Evolutionary conservation across 2,329 filamentous ascomycete genomes (phyloP), one percentile per base, ranked within the genome.

Genomic region (Stagonosporopsis tanaceti): DNA sequence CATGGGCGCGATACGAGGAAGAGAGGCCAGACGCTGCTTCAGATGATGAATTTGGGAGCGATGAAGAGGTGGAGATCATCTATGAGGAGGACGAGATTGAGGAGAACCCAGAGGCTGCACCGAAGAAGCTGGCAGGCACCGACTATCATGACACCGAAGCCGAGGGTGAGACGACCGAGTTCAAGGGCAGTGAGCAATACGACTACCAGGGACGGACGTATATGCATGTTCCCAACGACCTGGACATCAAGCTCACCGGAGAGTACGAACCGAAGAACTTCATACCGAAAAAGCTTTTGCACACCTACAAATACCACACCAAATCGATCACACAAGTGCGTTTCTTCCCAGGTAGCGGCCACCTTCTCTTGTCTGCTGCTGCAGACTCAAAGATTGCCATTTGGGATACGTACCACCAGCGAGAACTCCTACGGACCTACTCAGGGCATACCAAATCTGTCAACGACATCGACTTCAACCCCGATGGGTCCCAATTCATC

Each of bases 181-280:
- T 98, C 78, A 90, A 97, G 71, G 95, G 93, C 61, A 84, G 85
- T 38, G 83, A 91, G 72, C 82, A 95, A 78, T 89, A 88, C 81
- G 95, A 99, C 76, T 99, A 99, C 80, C 91, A 96, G 75, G 95
- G 95, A 45, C 85, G 95, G 64, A 96, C 94, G 32, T 99, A 97
- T 76, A 97, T 99, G 94, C 95, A 99, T 78, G 84, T 98, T 42
- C 95, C 95, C 3, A 93, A 92, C 55, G 75, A 77, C 44, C 62
- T 77, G 32, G 73, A 74, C 35, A 72, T 77, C 60, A 74, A 72
- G 52, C 82, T 99, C 67, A 85, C 84, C 63, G 96, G 95, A 78
- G 92, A 96, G 59, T 76, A 83, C 41, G 93, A 89, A 71, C 78
- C 86, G 72, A 93, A 93, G 73, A 98, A 97, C 76, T 99, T 87